A percentile compares a stretch with the other conserved stretches of the same genome.
These are phyloP conservation scores for Lactarius tabidus DNA, from an alignment of 768 basidiomycete genomes.

Conservation along the genomic window DNA sequence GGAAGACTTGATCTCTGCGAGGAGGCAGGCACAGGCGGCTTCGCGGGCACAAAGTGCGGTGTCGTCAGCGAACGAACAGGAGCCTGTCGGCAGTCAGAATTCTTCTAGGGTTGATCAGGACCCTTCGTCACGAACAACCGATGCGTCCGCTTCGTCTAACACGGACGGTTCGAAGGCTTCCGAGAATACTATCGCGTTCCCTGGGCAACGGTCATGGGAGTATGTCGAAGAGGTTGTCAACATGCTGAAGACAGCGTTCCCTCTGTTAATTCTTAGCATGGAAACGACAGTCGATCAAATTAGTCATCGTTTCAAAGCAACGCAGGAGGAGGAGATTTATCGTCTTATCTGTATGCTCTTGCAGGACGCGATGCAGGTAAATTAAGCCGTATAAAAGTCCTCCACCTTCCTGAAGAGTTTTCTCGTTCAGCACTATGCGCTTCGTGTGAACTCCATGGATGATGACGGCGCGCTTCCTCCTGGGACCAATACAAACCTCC, in stretches of 20 bases:
- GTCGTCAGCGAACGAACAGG: conserved; percentile 15
- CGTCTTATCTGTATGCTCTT: conserved; percentile 83
- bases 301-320: conserved; percentile 79
- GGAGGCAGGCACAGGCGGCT: conserved; percentile 40
- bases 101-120: conserved; percentile 14
- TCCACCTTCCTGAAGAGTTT: neutral
- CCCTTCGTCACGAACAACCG: conserved; percentile 10
- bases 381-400: neutral
- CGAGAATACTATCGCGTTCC: conserved; percentile 30
- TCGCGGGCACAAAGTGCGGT: conserved; percentile 30
- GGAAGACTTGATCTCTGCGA: conserved; percentile 58
- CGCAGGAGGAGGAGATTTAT: conserved; percentile 91
- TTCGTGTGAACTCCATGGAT: conserved; percentile 59
- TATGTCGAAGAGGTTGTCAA: conserved; percentile 91
- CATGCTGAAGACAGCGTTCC: conserved; percentile 93
- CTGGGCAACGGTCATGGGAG: conserved; percentile 74
- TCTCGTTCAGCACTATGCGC: conserved; percentile 54
- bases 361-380: conserved; percentile 80
- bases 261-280: conserved; percentile 88
- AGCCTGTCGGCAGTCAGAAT: conserved; percentile 12
- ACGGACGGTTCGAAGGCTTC: conserved; percentile 26
- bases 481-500: conserved; percentile 52
- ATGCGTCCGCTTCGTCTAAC: conserved; percentile 13
- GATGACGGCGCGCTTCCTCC: conserved; percentile 63
- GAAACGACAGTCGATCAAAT: conserved; percentile 98